Percentiles rank a stretch among this genome's conserved stretches.
phyloP scores from a whole-genome alignment of 495 filamentous ascomycete species.

The Penicillium fimorum region DNA sequence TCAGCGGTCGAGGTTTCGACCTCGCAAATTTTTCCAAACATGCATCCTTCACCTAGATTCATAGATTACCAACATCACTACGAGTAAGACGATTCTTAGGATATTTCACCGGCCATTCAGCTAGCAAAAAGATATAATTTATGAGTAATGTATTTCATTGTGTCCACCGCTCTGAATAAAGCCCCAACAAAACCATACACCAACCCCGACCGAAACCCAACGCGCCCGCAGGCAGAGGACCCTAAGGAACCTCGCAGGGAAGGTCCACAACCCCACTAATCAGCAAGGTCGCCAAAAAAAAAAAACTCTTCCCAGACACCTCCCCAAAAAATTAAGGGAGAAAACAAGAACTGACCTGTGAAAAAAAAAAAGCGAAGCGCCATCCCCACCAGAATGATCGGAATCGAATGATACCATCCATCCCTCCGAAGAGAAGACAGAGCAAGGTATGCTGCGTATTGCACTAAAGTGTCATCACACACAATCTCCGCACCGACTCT shows the following conservation, averaged over 20 bases:
- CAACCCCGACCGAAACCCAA: neutral
- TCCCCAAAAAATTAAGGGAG: slow-evolving; percentile 15
- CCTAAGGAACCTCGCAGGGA: slow-evolving; percentile 16
- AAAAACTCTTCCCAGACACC: slow-evolving; percentile 32
- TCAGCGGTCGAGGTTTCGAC: slow-evolving; percentile 12
- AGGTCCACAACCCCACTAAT: slow-evolving; percentile 34
- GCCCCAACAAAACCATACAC: neutral
- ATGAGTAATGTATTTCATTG: neutral
- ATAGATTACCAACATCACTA: neutral
- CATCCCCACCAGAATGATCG: slow-evolving; percentile 91
- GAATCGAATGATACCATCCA: slow-evolving; percentile 92
- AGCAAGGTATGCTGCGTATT: slow-evolving; percentile 89
- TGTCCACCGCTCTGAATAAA: neutral
- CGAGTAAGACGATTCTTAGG: neutral
- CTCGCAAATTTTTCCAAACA: slow-evolving; percentile 6
- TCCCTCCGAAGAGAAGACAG: slow-evolving; percentile 27
- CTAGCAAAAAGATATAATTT: neutral
- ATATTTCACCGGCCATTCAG: neutral
- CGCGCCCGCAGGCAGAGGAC: slow-evolving; percentile 10
- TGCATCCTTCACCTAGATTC: neutral
- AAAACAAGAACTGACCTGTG: slow-evolving; percentile 55
- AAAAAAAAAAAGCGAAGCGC: slow-evolving; percentile 66
- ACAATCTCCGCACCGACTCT: slow-evolving; percentile 94
- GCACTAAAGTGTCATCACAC: slow-evolving; percentile 92
- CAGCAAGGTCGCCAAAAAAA: slow-evolving; percentile 37